Evolutionary conservation across 495 filamentous ascomycete genomes (phyloP).

Genomic region (Aspergillus taichungensis): DNA sequence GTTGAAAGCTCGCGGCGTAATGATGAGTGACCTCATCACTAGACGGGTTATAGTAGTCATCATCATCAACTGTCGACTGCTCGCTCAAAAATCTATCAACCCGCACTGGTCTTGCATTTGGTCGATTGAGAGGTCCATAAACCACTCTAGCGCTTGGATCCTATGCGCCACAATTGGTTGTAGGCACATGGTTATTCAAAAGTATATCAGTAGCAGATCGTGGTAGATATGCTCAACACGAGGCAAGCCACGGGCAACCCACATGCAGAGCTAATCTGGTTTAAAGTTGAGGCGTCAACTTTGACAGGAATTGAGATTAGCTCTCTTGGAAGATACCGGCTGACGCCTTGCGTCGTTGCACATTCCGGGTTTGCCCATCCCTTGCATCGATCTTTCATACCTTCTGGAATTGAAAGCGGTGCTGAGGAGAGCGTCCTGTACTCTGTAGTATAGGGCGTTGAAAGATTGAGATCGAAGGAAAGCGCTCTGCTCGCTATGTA

Average conservation of each 20-base stretch:
- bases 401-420: background rate
- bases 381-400: background rate
- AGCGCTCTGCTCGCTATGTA: too few relatives aligned
- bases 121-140: too few relatives aligned
- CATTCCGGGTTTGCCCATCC: background rate
- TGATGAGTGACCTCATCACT: too few relatives aligned
- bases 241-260: background rate
- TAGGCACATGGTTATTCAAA: too few relatives aligned
- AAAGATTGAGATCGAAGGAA: too few relatives aligned
- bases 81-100: too few relatives aligned
- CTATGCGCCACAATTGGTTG: too few relatives aligned
- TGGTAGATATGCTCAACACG: background rate
- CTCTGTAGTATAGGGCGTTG: background rate
- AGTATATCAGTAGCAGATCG: background rate
- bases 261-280: conserved; percentile 3
- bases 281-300: background rate
- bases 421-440: background rate
- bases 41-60: too few relatives aligned
- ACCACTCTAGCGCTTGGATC: too few relatives aligned
- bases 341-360: conserved; percentile 2
- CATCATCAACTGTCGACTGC: too few relatives aligned
- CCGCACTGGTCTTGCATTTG: too few relatives aligned
- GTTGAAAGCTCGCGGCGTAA: too few relatives aligned
- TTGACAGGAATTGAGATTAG: background rate
- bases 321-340: background rate